Percentiles rank a stretch among this genome's conserved stretches.
phyloP scores from a whole-genome alignment of 148 eudicot genomes.

The Persicaria maculosa region DNA sequence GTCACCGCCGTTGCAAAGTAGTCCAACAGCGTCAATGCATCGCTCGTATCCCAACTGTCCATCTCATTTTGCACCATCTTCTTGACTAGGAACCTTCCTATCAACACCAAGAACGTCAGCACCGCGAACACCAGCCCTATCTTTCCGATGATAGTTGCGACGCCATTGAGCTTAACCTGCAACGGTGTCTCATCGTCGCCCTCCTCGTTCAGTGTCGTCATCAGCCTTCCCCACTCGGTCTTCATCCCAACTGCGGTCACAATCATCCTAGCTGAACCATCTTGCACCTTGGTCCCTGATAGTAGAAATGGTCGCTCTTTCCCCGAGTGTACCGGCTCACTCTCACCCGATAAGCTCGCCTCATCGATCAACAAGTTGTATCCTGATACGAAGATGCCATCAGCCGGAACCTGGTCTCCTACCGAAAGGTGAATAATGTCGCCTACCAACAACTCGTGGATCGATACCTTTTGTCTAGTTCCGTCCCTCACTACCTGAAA shows the following conservation, averaged over 20 bases:
- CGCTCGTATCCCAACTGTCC: constrained; percentile 39
- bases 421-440: constrained; percentile 63
- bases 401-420: constrained; percentile 86
- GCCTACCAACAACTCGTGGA: constrained; percentile 72
- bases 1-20: constrained; percentile 81
- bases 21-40: constrained; percentile 45
- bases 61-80: constrained; percentile 37
- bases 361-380: constrained; percentile 64
- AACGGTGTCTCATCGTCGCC: constrained; percentile 78
- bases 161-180: constrained; percentile 88
- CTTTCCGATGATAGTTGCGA: constrained; percentile 79
- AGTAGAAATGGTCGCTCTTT: constrained; percentile 57
- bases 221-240: constrained; percentile 84
- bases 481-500: constrained; percentile 53
- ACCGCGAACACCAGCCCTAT: constrained; percentile 68
- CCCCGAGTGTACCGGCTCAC: constrained; percentile 49
- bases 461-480: constrained; percentile 49
- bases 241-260: constrained; percentile 82
- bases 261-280: constrained; percentile 75
- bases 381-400: constrained; percentile 64
- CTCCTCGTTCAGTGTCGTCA: constrained; percentile 63
- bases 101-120: constrained; percentile 56
- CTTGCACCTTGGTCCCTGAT: constrained; percentile 80
- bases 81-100: constrained; percentile 30
- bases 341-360: constrained; percentile 87